A percentile compares a stretch with the other conserved stretches of the same genome.
phyloP scores from a whole-genome alignment of 768 basidiomycete species.

The Auricularia heimuer region DNA sequence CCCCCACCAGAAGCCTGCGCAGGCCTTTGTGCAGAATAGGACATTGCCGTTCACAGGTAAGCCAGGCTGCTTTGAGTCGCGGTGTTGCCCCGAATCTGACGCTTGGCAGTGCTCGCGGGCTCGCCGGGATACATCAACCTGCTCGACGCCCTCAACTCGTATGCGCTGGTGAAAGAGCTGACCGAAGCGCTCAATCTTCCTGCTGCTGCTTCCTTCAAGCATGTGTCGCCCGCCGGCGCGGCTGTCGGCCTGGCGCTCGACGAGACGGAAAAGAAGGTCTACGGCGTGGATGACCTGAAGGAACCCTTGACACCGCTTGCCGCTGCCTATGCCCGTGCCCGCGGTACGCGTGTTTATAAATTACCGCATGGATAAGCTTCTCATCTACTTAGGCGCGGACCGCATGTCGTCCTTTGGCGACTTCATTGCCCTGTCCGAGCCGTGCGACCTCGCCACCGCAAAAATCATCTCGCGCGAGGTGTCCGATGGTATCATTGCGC shows the following conservation, averaged over 20 bases:
- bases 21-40: constrained; percentile 84
- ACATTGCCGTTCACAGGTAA: constrained; percentile 89
- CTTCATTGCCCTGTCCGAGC: constrained; percentile 90
- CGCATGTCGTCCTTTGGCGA: constrained; percentile 99
- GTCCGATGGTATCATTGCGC: constrained; percentile 96
- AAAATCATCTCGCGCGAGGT: constrained; percentile 98
- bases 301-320: constrained; percentile 83
- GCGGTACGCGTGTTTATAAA: constrained; percentile 42
- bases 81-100: not conserved
- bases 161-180: constrained; percentile 89
- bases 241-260: constrained; percentile 82
- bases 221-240: constrained; percentile 96
- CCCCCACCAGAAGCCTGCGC: constrained; percentile 97
- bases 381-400: constrained; percentile 60
- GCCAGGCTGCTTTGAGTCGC: constrained; percentile 2
- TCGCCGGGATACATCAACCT: constrained; percentile 99
- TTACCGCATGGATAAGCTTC: not conserved
- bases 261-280: constrained; percentile 83
- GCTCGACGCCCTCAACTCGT: constrained; percentile 94
- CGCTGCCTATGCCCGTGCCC: constrained; percentile 88
- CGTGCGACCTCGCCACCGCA: constrained; percentile 90
- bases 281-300: constrained; percentile 92
- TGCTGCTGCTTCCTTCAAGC: constrained; percentile 98
- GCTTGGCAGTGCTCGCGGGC: constrained; percentile 66
- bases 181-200: constrained; percentile 79